Base-by-base conservation (phyloP, 1,284 basidiomycete species). In the Papiliotrema fonsecae region DNA sequence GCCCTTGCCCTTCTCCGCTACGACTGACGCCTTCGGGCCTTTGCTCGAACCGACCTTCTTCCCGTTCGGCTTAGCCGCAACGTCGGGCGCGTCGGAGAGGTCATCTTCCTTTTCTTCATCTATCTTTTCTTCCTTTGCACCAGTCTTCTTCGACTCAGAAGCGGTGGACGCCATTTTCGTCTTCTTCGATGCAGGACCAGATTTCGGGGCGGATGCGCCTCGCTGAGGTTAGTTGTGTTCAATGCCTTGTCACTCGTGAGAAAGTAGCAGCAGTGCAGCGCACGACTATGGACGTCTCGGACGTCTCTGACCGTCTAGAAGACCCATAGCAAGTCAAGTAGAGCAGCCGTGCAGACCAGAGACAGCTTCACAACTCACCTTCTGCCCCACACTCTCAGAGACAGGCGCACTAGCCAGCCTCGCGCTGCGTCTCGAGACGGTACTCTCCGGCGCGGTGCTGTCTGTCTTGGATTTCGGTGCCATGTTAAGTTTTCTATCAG, bases 71-170 rank as follows among this genome's bases (percentile, higher is more conserved):
- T 50, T 47, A 16, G 30, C 30, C 30, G 16, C 30, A 10, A 31
- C 30, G 10, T 31, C 16, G 9, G 9, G 9, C 30, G 30, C 30
- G 30, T 9, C 30, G 30, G 9, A 9, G 16, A 10, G 16, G 34
- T 5, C 14, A 5, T 14, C 34, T 27, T 39, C 47, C n/a, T 42
- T 30, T 24, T 18, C 30, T 34, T 44, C 42, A 16, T 44, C 42
- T 5, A 18, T 24, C 31, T 34, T 35, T 19, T 35, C 34, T 19
- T 49, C 25, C 18, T 18, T n/a, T 31, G 51, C 49, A 45, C 50
- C 58, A 22, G 35, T 45, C 50, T 19, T 53, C 51, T 65, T 61
- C 49, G 51, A 27, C 34, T 53, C 54, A 27, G 51, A 27, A 38
- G 56, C 42, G 16, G 52, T 41, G n/a, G 45, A 46, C 11, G 41